phyloP scores from a whole-genome alignment of 306 rosid genomes.

The Dalbergia oliveri region DNA sequence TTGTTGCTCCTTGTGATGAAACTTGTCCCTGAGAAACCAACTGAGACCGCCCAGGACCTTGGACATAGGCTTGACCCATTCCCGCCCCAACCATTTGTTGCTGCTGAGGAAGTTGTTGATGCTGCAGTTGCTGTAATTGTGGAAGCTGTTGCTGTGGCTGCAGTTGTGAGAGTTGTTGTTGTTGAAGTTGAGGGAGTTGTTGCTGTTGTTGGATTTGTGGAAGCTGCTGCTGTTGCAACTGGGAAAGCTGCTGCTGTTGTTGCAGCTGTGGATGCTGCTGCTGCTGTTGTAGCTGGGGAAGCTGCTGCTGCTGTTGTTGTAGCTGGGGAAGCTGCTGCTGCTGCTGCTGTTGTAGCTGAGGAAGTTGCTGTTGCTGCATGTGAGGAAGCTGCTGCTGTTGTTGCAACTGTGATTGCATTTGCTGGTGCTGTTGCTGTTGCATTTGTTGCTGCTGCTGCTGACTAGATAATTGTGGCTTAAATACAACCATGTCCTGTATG shows the following conservation, averaged over 20 bases:
- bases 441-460: slow-evolving; percentile 82
- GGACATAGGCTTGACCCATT: slow-evolving; percentile 80
- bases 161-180: slow-evolving; percentile 52
- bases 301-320: slow-evolving; percentile 39
- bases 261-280: slow-evolving; percentile 54
- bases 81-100: slow-evolving; percentile 88
- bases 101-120: slow-evolving; percentile 70
- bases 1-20: slow-evolving; percentile 73
- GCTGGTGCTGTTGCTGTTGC: slow-evolving; percentile 62
- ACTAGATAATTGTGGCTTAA: slow-evolving; percentile 84
- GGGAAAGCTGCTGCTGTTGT: slow-evolving; percentile 53
- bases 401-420: slow-evolving; percentile 54
- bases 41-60: slow-evolving; percentile 85
- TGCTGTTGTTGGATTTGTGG: slow-evolving; percentile 56
- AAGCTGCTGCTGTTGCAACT: slow-evolving; percentile 61
- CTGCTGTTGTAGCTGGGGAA: slow-evolving; percentile 53
- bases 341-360: background rate
- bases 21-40: slow-evolving; percentile 86
- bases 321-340: slow-evolving; percentile 53
- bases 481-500: slow-evolving; percentile 94
- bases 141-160: slow-evolving; percentile 65
- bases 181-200: slow-evolving; percentile 54
- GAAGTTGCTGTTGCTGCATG: too few species aligned
- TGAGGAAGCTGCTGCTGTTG: too few species aligned
- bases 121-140: slow-evolving; percentile 69